These are phyloP conservation scores for Populus pruinosa DNA, from an alignment of 345 rosid genomes.

Conservation along the genomic window DNA sequence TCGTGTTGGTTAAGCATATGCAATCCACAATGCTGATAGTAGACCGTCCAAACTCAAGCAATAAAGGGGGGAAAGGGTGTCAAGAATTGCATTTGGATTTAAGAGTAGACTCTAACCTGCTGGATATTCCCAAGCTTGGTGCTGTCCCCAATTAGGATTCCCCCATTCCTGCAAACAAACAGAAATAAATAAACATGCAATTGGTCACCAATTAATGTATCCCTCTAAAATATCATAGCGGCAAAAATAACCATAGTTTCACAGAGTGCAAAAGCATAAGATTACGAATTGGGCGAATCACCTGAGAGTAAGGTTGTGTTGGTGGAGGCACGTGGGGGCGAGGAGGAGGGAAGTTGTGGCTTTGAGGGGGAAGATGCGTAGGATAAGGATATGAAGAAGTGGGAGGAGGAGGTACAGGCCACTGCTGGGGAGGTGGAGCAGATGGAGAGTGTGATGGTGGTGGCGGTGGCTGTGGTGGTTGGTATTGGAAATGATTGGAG, in stretches of 20 bases:
- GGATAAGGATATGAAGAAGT: constrained; percentile 24
- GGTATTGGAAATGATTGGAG: constrained; percentile 19
- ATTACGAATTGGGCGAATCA: constrained; percentile 33
- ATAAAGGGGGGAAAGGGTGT: not conserved
- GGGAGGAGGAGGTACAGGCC: constrained; percentile 43
- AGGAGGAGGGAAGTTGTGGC: constrained; percentile 45
- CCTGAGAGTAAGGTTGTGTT: constrained; percentile 36
- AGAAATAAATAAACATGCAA: not conserved
- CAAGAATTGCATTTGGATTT: not conserved
- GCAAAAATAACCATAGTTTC: not conserved
- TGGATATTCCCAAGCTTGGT: constrained; percentile 49
- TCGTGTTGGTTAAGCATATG: not conserved
- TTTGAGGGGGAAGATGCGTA: constrained; percentile 31
- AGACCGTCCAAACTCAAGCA: not conserved
- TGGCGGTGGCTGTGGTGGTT: constrained; percentile 17
- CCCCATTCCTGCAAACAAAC: constrained; percentile 60
- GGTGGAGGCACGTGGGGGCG: constrained; percentile 15
- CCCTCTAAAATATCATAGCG: not conserved
- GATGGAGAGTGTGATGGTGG: constrained; percentile 46
- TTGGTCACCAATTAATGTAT: not conserved
- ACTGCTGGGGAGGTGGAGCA: constrained; percentile 50
- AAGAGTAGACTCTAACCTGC: constrained; percentile 31
- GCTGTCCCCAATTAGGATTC: constrained; percentile 61
- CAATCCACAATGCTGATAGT: not conserved
- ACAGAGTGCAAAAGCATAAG: too few relatives aligned